Evolutionary conservation across 164 flowering plant species (phyloP).

Genomic region (Paratinospora sagittata): DNA sequence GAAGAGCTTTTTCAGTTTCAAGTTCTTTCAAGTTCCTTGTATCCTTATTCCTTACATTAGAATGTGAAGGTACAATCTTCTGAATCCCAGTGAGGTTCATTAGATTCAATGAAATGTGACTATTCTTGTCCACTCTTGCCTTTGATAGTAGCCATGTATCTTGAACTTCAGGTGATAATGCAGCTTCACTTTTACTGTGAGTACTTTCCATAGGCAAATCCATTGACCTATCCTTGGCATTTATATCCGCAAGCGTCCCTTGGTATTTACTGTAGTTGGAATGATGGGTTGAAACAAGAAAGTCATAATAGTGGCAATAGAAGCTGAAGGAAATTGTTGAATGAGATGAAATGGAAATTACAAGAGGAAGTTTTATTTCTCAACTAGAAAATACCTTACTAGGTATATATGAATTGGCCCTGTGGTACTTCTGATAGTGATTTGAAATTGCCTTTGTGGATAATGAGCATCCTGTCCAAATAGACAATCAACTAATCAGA

Average conservation of each 20-base stretch:
- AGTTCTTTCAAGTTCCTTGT: too few species aligned
- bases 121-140: constrained; percentile 13
- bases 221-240: constrained; percentile 8
- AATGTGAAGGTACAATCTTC: constrained; percentile 41
- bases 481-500: constrained; percentile 18
- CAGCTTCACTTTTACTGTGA: constrained; percentile 10
- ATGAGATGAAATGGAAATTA: neutral
- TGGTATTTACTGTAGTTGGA: constrained; percentile 31
- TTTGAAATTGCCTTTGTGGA: constrained; percentile 39
- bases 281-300: neutral
- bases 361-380: neutral
- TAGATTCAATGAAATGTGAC: constrained; percentile 12
- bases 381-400: constrained; percentile 40
- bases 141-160: constrained; percentile 8
- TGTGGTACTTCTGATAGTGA: constrained; percentile 52
- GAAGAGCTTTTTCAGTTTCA: neutral
- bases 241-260: constrained; percentile 20
- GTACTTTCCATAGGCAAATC: constrained; percentile 18
- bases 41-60: constrained; percentile 35
- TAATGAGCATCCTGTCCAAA: constrained; percentile 38
- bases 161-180: constrained; percentile 10
- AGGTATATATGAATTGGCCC: constrained; percentile 64
- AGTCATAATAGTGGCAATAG: neutral
- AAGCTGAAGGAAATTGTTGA: neutral
- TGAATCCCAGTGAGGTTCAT: constrained; percentile 28